phyloP scores from a whole-genome alignment of 2,329 filamentous ascomycete genomes.

The Cadophora luteo-olivacea region DNA sequence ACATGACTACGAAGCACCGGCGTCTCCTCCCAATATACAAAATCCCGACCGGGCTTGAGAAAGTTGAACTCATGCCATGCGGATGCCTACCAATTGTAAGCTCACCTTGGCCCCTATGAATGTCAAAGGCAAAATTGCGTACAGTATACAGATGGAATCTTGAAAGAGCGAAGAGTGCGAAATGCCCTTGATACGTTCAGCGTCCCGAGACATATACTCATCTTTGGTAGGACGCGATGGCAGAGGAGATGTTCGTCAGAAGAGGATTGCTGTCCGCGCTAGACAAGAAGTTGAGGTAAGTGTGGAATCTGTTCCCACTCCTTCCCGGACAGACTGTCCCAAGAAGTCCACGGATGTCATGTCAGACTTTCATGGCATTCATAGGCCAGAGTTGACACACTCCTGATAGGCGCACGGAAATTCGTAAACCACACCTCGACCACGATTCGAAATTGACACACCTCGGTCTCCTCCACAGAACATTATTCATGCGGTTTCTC shows the following conservation, averaged over 20 bases:
- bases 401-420: background rate
- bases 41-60: background rate
- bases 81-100: conserved; percentile 8
- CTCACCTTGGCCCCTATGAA: background rate
- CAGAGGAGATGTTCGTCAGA: background rate
- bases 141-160: background rate
- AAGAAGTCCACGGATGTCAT: background rate
- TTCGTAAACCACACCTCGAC: background rate
- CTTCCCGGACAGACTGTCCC: background rate
- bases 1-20: conserved; percentile 2
- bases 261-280: background rate
- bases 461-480: conserved; percentile 3
- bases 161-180: background rate
- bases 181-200: background rate
- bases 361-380: background rate
- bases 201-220: background rate
- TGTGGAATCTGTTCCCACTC: background rate
- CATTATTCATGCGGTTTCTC: conserved; percentile 1
- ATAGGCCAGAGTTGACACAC: background rate
- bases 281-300: background rate
- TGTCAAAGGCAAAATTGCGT: background rate
- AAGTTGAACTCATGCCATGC: background rate
- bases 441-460: background rate
- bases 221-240: background rate
- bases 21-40: background rate